Base-by-base conservation (phyloP, 176 grass and related monocot genomes). In the Juncus effusus region DNA sequence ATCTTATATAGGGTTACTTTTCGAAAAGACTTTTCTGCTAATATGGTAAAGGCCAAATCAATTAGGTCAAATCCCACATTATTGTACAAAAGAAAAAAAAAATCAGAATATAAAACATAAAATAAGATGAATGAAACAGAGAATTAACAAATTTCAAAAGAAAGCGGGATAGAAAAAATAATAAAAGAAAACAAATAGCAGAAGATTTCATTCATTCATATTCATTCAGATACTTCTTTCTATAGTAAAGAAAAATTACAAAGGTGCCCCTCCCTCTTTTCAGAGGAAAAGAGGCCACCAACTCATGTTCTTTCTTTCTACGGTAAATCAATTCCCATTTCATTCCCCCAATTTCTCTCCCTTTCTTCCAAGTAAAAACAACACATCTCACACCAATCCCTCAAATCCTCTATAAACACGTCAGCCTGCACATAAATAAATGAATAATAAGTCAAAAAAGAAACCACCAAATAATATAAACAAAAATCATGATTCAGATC, bases 161-260 rank as follows among this genome's bases (percentile, higher is more conserved):
- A 44, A 19, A 64, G 42, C 14, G 38, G 15, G n/a, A 42, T 28
- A 28, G 19, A 28, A 1, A 1, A 15, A 61, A 44, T 47, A 40
- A 36, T 61, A 42, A 60, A 55, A 59, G 39, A 56, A 72, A 59
- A 60, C 4, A 12, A 47, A 40, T 58, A 55, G 14, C 4, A 60
- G 39, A 72, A 44, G 56, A 56, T 56, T 10, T 16, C 56, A 58
- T 5, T 16, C 55, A 55, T 56, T 58, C 54, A 53, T 44, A 58
- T 72, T 72, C 69, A 72, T 72, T 56, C 54, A 72, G 54, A 42
- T 72, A 72, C 54, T 72, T 72, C 52, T 72, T 72, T 72, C 69
- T 72, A 72, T 72, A 72, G 54, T 72, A 72, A 72, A 72, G 53
- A 59, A 4, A 57, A 13, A 72, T 58, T 58, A 58, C 58, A 72